These are phyloP conservation scores for Solanum medicagineum DNA, from an alignment of 257 asterid genomes.

Conservation along the genomic window DNA sequence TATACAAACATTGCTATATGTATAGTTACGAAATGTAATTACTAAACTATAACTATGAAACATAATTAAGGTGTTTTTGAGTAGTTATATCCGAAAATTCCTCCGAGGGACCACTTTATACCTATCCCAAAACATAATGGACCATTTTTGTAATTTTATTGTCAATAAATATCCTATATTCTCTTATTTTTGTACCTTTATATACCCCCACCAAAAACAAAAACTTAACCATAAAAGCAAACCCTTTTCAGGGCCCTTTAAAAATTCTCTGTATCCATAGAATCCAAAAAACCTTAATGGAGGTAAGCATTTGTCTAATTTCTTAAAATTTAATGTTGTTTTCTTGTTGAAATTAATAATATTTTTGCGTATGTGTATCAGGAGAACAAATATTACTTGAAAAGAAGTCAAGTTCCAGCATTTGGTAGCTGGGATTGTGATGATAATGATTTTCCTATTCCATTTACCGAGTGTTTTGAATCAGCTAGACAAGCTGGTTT, in stretches of 20 bases:
- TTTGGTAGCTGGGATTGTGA: constrained; percentile 51
- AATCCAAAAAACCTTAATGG: background rate
- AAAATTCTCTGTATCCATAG: background rate
- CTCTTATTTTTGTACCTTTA: background rate
- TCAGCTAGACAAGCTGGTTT: constrained; percentile 5
- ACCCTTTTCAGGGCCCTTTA: background rate
- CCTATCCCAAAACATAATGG: background rate
- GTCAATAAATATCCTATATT: background rate
- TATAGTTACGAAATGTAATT: too few relatives aligned
- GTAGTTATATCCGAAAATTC: too few relatives aligned
- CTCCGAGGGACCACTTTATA: background rate
- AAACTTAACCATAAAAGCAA: background rate
- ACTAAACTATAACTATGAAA: too few relatives aligned
- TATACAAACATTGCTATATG: too few relatives aligned
- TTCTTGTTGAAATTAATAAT: background rate
- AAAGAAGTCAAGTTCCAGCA: constrained; percentile 51
- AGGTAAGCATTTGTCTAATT: background rate
- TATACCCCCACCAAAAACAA: background rate
- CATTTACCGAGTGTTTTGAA: constrained; percentile 7
- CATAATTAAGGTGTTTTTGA: too few relatives aligned
- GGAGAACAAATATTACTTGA: background rate
- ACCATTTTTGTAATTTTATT: background rate
- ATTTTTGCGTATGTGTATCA: background rate
- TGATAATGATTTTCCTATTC: background rate
- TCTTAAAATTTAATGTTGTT: too few relatives aligned